Base-by-base conservation (phyloP, 2,329 filamentous ascomycete species). In the Huntiella moniliformis region DNA sequence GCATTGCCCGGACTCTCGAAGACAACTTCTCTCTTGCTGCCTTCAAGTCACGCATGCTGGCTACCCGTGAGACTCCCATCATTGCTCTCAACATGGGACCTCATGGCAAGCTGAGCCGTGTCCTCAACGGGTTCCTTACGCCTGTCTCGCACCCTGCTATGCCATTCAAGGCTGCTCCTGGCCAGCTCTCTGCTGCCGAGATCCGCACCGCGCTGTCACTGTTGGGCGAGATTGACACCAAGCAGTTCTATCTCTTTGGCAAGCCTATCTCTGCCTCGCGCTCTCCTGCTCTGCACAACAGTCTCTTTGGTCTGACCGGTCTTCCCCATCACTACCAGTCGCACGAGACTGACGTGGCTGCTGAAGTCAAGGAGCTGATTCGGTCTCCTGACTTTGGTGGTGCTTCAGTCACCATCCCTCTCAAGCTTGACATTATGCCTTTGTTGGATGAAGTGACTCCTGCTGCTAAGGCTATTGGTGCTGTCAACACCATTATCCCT, bases 71-170 rank as follows among this genome's bases (percentile, higher is more conserved):
- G 45, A 76, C 77, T n/a, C 88, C 87, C 1, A 65, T 98, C 46
- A 95, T 98, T 54, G 85, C 82, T 1, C 81, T 98, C 58, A 98
- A 98, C 62, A 96, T 98, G 88, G 87, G 88, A 28, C 68, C 75
- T 41, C 67, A 74, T 18, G 91, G 91, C 42, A 91, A 94, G 63
- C 71, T 95, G 37, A 94, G 85, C 56, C 79, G 91, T 32, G 79
- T 98, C 38, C 66, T 92, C 49, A 98, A 98, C 61, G 70, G 73
- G 28, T 96, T 96, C 67, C 76, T 98, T 66, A 96, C 91, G 0
- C 91, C 91, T 0, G 91, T 98, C 11, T 86, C 85, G 3, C 91
- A 96, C 59, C 82, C 85, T 1, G 73, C 72, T 10, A 68, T 96
- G n/a, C 86, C 88, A 0, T 85, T 87, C 63, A 91, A 91, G 58